Percentiles rank a stretch among this genome's conserved stretches.
These are phyloP conservation scores for Panaeolus papilionaceus DNA, from an alignment of 768 basidiomycete genomes.

Conservation along the genomic window DNA sequence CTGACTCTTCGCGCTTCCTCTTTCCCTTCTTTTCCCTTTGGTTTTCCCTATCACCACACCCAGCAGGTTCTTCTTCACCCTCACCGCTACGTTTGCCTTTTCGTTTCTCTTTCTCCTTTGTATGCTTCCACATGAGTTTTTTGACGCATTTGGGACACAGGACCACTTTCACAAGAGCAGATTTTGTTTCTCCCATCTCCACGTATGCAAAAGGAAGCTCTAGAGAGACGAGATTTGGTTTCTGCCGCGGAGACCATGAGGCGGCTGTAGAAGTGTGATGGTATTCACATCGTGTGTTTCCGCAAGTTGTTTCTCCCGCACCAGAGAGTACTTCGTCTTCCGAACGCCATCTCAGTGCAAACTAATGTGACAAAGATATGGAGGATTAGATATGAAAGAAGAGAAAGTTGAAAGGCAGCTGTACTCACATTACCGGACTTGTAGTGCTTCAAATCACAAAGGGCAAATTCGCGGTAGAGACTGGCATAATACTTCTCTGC, in stretches of 20 bases:
- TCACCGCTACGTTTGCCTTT: background rate
- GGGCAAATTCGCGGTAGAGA: slow-evolving; percentile 90
- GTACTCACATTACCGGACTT: slow-evolving; percentile 83
- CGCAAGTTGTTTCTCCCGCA: slow-evolving; percentile 88
- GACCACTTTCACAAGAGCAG: slow-evolving; percentile 90
- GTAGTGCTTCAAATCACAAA: slow-evolving; percentile 96
- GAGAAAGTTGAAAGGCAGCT: background rate
- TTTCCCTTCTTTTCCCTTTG: background rate
- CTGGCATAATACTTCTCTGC: slow-evolving; percentile 88
- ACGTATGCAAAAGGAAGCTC: slow-evolving; percentile 91
- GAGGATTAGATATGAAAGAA: background rate
- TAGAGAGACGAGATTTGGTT: slow-evolving; percentile 51
- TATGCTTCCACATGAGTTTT: slow-evolving; percentile 89
- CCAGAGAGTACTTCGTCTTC: slow-evolving; percentile 89
- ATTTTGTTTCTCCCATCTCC: slow-evolving; percentile 77
- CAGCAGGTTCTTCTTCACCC: background rate
- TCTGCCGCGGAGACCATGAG: slow-evolving; percentile 10
- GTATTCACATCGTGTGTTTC: slow-evolving; percentile 81
- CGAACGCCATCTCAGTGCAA: slow-evolving; percentile 93
- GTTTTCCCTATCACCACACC: background rate
- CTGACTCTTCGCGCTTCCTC: slow-evolving; percentile 6
- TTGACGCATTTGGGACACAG: slow-evolving; percentile 79
- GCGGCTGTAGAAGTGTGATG: slow-evolving; percentile 46
- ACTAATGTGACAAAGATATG: slow-evolving; percentile 45
- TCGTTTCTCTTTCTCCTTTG: slow-evolving; percentile 57